Conservation (phyloP, 2,329 filamentous ascomycete species). For the Biscogniauxia marginata region DNA sequence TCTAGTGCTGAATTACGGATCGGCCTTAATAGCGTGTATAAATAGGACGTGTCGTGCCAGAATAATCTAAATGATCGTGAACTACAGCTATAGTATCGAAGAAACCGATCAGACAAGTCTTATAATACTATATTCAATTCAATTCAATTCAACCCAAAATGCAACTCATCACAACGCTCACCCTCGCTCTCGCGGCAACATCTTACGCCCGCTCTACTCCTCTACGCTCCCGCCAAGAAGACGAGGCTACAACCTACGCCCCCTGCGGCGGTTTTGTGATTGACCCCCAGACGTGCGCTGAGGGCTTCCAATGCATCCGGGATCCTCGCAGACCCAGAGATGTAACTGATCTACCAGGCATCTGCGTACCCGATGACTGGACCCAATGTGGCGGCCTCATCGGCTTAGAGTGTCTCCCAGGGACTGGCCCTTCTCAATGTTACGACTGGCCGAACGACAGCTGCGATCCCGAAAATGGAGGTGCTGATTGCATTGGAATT, state of each 20-base stretch:
- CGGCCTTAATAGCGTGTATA: not conserved
- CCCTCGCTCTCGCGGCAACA: constrained; percentile 3
- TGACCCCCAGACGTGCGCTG: constrained; percentile 3
- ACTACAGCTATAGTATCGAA: not conserved
- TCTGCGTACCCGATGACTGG: constrained; percentile 7
- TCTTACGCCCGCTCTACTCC: constrained; percentile 2
- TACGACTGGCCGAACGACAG: constrained; percentile 10
- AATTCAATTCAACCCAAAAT: not conserved
- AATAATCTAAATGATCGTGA: not conserved
- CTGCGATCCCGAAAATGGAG: constrained; percentile 11
- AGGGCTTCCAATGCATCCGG: constrained; percentile 5
- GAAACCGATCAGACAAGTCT: not conserved
- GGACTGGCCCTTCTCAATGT: not conserved
- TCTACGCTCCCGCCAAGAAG: not conserved
- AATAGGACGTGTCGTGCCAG: not conserved
- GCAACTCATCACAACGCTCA: not conserved
- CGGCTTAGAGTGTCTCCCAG: constrained; percentile 1
- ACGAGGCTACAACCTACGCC: not conserved
- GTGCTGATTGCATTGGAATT: constrained; percentile 7
- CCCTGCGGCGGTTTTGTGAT: constrained; percentile 6
- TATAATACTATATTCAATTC: not conserved
- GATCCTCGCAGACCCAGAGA: constrained; percentile 5
- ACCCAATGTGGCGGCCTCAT: constrained; percentile 2
- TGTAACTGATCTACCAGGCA: constrained; percentile 7
- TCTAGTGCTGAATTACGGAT: not conserved